phyloP scores from a whole-genome alignment of 2,329 filamentous ascomycete species.

The Alternaria ethzedia region DNA sequence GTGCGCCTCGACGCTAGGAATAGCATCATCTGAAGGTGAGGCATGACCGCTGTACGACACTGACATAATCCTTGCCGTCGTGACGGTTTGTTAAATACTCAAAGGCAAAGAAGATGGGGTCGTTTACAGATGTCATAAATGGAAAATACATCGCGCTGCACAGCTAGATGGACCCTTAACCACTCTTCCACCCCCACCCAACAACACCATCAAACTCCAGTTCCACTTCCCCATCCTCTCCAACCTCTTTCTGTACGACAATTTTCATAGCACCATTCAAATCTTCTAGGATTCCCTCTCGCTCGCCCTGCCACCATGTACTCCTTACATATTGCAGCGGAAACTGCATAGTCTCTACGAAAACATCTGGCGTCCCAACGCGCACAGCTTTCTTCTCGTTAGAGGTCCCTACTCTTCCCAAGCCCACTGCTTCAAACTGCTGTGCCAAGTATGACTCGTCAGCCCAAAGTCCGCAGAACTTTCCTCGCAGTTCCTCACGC shows the following conservation, averaged over 20 bases:
- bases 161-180: neutral
- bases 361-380: constrained; percentile 22
- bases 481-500: constrained; percentile 6
- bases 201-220: constrained; percentile 24
- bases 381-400: constrained; percentile 6
- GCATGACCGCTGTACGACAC: constrained; percentile 8
- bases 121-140: neutral
- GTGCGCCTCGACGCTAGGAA: constrained; percentile 13
- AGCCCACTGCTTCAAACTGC: constrained; percentile 22
- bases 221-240: constrained; percentile 14
- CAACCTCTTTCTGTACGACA: constrained; percentile 1
- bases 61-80: neutral
- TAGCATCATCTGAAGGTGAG: constrained; percentile 16
- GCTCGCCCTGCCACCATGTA: constrained; percentile 25
- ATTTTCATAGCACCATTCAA: constrained; percentile 12
- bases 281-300: constrained; percentile 11
- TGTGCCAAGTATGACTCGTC: constrained; percentile 10
- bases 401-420: constrained; percentile 19
- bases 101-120: neutral
- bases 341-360: constrained; percentile 24
- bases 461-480: constrained; percentile 19
- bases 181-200: constrained; percentile 22
- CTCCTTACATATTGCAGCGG: constrained; percentile 20
- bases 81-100: neutral
- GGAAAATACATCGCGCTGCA: neutral